Evolutionary conservation across 768 basidiomycete species (phyloP).

Genomic region (Auriscalpium microsporum): DNA sequence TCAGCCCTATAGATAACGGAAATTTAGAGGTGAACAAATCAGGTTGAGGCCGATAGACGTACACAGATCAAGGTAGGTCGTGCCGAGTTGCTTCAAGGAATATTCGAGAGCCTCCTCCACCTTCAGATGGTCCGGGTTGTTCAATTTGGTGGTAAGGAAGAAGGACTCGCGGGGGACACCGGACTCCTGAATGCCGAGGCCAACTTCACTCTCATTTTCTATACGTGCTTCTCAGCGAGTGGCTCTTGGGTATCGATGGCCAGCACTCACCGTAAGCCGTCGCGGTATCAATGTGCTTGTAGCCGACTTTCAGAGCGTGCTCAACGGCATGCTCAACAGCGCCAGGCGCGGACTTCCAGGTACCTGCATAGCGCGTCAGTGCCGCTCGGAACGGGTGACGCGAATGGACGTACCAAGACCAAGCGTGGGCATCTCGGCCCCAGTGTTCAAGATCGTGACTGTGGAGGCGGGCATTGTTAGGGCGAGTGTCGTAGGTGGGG

Average conservation of each 20-base stretch:
- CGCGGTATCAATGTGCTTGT: slow-evolving; percentile 67
- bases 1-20: slow-evolving; percentile 40
- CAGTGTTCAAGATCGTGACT: slow-evolving; percentile 1
- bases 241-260: neutral
- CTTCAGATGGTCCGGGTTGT: slow-evolving; percentile 52
- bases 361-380: slow-evolving; percentile 35
- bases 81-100: slow-evolving; percentile 62
- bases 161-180: slow-evolving; percentile 65
- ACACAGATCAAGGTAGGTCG: slow-evolving; percentile 77
- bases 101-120: slow-evolving; percentile 54
- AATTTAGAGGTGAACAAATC: neutral
- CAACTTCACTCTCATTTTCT: slow-evolving; percentile 74
- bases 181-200: slow-evolving; percentile 65
- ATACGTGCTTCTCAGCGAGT: neutral
- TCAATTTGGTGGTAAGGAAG: slow-evolving; percentile 75
- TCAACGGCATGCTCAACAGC: slow-evolving; percentile 68
- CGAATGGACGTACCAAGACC: neutral
- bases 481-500: neutral
- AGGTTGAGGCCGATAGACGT: slow-evolving; percentile 9
- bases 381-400: neutral
- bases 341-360: slow-evolving; percentile 70
- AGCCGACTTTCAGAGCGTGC: slow-evolving; percentile 64
- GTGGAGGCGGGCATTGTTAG: neutral
- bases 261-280: slow-evolving; percentile 39
- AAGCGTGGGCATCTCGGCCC: slow-evolving; percentile 2